Evolutionary conservation across 768 basidiomycete genomes (phyloP).

Genomic region (Fibroporia radiculosa): DNA sequence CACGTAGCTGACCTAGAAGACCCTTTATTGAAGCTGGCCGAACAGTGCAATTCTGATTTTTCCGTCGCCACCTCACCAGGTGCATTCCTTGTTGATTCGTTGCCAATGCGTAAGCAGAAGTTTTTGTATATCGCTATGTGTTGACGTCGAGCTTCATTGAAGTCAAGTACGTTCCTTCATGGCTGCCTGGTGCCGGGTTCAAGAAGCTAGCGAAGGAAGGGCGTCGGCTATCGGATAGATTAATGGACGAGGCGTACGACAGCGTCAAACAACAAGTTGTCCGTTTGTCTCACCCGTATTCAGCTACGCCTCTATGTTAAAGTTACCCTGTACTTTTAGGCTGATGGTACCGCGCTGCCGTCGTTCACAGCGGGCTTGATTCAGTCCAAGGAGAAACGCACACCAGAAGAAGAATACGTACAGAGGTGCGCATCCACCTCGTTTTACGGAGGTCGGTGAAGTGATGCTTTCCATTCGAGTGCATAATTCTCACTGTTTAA

Average conservation of each 20-base stretch:
- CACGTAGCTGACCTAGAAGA: too few species aligned
- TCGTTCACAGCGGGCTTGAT: neutral
- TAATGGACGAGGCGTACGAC: neutral
- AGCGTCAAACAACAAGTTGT: neutral
- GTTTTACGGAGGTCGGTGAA: neutral
- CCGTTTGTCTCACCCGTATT: neutral
- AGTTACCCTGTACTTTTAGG: neutral
- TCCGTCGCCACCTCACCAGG: constrained; percentile 4
- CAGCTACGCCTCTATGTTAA: neutral
- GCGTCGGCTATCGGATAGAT: neutral
- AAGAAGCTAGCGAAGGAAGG: constrained; percentile 8
- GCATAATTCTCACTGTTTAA: neutral
- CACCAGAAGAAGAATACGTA: neutral
- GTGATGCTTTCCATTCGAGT: neutral
- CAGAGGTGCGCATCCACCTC: neutral
- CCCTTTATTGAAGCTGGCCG: constrained; percentile 9
- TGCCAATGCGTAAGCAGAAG: constrained; percentile 10
- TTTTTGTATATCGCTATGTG: neutral
- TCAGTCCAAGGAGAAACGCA: neutral
- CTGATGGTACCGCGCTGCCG: neutral
- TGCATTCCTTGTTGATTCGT: constrained; percentile 10
- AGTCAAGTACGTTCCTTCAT: constrained; percentile 16
- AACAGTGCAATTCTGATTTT: constrained; percentile 1
- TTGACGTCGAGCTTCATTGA: neutral
- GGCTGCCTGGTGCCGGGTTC: constrained; percentile 16